Base-by-base conservation (phyloP, 192 early-diverging fungal genomes). In the Coemansia sp. region DNA sequence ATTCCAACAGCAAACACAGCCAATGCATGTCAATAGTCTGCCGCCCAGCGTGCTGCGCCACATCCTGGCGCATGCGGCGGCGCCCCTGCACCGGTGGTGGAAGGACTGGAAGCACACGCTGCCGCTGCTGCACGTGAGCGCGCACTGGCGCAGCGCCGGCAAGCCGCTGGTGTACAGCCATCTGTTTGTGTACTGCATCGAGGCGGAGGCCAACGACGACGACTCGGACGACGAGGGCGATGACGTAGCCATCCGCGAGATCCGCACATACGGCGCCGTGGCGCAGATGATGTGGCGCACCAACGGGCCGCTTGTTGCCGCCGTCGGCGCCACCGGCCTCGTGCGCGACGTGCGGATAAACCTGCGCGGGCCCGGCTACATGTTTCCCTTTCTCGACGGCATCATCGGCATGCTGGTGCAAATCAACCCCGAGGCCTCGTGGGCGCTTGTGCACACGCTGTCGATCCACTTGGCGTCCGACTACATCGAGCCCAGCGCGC, bases 211-310 rank as follows among this genome's bases (percentile, higher is more conserved):
- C 57, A n/a, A 36, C 34, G 33, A 59, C 35, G 57, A 59, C 18
- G 57, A 59, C 18, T 59, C 57, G 0, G 57, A 59, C n/a, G 57
- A 59, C 34, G 57, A 59, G 15, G 35, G 33, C 57, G 57, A 59
- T 12, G 57, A 59, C 57, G 34, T 35, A 20, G 57, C 57, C 0
- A 18, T 38, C 35, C 57, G 57, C n/a, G 57, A 20, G 15, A 59
- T 36, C 35, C 57, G 35, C 35, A 16, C 57, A 5, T 35, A 35
- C 57, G 34, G 57, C 5, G n/a, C 24, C 1, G 9, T 35, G 18
- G 34, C 34, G 7, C 12, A 35, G n/a, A 59, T 59, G 57, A 18
- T 1, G 34, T 59, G 57, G 57, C 5, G 3, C 14, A 36, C 57
- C 30, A 59, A 59, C 35, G 57, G 21, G 0, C n/a, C n/a, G 5